These are phyloP conservation scores for Candida hungchunana DNA, from an alignment of 805 yeast genomes.

Conservation along the genomic window DNA sequence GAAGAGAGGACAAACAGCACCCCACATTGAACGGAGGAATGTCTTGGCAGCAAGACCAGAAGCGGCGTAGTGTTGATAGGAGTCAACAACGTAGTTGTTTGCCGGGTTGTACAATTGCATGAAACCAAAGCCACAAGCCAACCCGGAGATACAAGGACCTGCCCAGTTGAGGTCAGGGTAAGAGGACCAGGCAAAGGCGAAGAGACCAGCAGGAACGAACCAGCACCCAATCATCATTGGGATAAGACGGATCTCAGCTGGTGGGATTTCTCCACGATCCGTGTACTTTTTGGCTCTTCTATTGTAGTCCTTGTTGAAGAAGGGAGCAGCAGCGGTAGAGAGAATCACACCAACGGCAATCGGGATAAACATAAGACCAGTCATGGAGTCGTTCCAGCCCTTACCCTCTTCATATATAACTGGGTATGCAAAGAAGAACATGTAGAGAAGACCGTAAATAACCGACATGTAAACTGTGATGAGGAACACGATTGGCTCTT, in stretches of 20 bases:
- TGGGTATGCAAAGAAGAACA: conserved; percentile 63
- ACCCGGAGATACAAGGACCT: conserved; percentile 52
- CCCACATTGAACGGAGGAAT: conserved; percentile 52
- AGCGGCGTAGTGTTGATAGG: conserved; percentile 58
- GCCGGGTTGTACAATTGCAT: conserved; percentile 56
- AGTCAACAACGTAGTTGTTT: conserved; percentile 57
- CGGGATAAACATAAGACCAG: conserved; percentile 57
- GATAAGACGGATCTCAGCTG: conserved; percentile 50
- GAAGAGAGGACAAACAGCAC: conserved; percentile 53
- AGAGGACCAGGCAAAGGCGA: conserved; percentile 53
- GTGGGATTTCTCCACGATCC: conserved; percentile 45
- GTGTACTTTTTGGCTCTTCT: conserved; percentile 40
- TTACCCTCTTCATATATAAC: conserved; percentile 52
- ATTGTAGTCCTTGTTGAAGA: conserved; percentile 47
- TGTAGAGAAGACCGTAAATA: conserved; percentile 53
- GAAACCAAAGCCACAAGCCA: conserved; percentile 52
- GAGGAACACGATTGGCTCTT: conserved; percentile 51
- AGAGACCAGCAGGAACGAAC: conserved; percentile 51
- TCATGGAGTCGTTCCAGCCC: conserved; percentile 51
- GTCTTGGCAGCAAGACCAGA: conserved; percentile 56
- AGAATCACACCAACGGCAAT: conserved; percentile 49
- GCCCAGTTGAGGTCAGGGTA: conserved; percentile 47
- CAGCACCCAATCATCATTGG: conserved; percentile 59
- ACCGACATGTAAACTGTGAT: conserved; percentile 57
- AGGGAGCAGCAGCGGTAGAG: conserved; percentile 40